Base-by-base conservation (phyloP, 345 rosid species). In the Cardamine occulta region DNA sequence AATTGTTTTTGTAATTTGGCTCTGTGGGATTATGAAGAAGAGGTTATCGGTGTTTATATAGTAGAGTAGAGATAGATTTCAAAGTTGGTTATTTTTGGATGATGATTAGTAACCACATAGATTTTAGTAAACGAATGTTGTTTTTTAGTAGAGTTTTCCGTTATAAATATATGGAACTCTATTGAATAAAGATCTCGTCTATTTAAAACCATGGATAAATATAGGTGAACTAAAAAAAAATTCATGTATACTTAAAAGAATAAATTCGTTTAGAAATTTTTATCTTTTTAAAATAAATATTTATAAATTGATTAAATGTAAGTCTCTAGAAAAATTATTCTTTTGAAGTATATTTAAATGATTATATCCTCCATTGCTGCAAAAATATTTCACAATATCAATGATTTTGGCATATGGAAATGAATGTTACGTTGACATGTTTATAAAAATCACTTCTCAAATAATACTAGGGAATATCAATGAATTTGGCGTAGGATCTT, bases 1-100 rank as follows among this genome's bases (percentile, higher is more conserved):
- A 68, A 15, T 2, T 39, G 15, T 40, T 15, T 39, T 40, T 68
- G 37, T 19, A 60, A 11, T 52, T 51, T 51, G 56, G 55, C 63
- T 68, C 29, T 52, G 74, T 47, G 32, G 19, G 24, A 65, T 55
- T 65, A 23, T 19, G 48, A 74, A 35, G 11, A 74, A 64, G 18
- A 18, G 4, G 0, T 15, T 29, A 2, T 44, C 23, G 39, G 6
- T 63, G 24, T 73, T 73, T 73, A 40, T 63, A 73, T 73, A 63
- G 56, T 63, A 42, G 47, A 73, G 24, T 54, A 19, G 18, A 63
- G 4, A 63, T 21, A 2, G 45, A 6, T 29, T 28, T 73, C 26
- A 13, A 6, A 19, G 11, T 15, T 73, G 7, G 31, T 21, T 73
- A 28, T 19, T 40, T 73, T 73, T 63, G 13, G 55, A 63, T 42